A percentile compares a stretch with the other conserved stretches of the same genome.
Conservation (phyloP, 768 basidiomycete genomes). For the Amyloporia xantha region DNA sequence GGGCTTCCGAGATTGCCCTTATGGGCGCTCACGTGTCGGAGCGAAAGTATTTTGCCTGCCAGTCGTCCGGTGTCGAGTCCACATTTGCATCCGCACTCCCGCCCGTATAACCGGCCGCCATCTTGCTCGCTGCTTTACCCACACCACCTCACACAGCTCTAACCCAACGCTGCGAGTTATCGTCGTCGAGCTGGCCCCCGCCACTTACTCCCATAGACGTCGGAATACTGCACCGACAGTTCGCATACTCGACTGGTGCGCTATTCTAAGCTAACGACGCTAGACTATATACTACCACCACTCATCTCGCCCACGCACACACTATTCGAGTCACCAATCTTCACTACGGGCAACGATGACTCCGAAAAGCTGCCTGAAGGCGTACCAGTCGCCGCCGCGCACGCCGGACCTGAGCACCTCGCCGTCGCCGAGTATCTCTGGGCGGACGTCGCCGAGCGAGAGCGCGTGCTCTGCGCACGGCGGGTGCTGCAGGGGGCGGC, state of each 20-base stretch:
- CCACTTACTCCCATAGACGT: no score
- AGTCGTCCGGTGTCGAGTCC: not conserved
- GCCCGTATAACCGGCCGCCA: no score
- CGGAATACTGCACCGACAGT: not conserved
- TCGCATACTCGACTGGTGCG: not conserved
- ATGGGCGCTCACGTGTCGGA: constrained; percentile 2
- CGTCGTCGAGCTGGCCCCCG: no score
- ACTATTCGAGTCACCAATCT: not conserved
- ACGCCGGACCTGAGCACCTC: constrained; percentile 14
- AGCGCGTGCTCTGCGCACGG: constrained; percentile 6
- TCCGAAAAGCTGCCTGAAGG: constrained; percentile 19
- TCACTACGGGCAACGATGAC: no score
- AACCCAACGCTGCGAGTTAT: no score
- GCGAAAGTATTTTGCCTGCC: not conserved
- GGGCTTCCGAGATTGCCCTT: constrained; percentile 1
- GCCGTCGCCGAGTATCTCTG: constrained; percentile 14
- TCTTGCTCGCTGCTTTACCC: no score
- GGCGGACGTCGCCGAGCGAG: constrained; percentile 16
- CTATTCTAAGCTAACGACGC: not conserved
- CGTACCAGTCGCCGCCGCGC: constrained; percentile 8
- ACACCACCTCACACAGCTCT: no score
- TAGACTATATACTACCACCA: not conserved
- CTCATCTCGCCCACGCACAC: not conserved
- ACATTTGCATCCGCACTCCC: not conserved
- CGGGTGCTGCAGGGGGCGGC: constrained; percentile 7